A percentile compares a stretch with the other conserved stretches of the same genome.
Conservation (phyloP, 352 stramenopile genomes). For the Thalassiosira delicatula region DNA sequence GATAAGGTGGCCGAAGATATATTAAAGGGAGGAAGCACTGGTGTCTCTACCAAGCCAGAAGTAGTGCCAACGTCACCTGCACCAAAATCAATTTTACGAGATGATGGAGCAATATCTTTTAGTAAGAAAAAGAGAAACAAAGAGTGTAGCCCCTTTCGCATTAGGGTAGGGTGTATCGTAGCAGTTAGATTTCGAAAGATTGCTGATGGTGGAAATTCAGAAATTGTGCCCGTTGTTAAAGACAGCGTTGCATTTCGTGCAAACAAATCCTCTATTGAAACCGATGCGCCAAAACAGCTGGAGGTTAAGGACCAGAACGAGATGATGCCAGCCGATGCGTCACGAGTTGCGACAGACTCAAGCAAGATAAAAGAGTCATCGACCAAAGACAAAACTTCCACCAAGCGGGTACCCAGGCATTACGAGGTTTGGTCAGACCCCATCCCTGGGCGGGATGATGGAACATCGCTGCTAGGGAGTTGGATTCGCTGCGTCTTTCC, state of each 20-base stretch:
- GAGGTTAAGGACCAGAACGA: constrained; percentile 10
- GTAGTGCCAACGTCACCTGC: neutral
- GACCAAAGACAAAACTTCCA: constrained; percentile 19
- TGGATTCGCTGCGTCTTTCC: constrained; percentile 75
- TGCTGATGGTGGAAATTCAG: constrained; percentile 52
- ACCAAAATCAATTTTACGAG: too few relatives aligned
- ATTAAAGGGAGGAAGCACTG: too few relatives aligned
- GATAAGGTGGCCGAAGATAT: neutral
- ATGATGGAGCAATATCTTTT: too few relatives aligned
- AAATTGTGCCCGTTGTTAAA: constrained; percentile 38
- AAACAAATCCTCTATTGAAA: neutral
- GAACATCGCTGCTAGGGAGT: constrained; percentile 72
- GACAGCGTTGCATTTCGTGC: constrained; percentile 34
- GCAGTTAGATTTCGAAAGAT: constrained; percentile 63
- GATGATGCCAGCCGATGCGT: constrained; percentile 11
- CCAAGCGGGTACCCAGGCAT: constrained; percentile 35
- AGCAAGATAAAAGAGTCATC: neutral
- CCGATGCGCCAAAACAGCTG: constrained; percentile 6
- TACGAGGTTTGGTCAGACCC: constrained; percentile 74
- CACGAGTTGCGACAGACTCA: neutral
- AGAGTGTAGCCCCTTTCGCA: constrained; percentile 69
- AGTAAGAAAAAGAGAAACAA: constrained; percentile 63
- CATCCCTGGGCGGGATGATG: constrained; percentile 67
- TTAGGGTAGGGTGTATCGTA: constrained; percentile 77
- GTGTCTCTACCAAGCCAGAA: too few relatives aligned